phyloP scores from a whole-genome alignment of 805 yeast species.

The Spathaspora gorwiae region DNA sequence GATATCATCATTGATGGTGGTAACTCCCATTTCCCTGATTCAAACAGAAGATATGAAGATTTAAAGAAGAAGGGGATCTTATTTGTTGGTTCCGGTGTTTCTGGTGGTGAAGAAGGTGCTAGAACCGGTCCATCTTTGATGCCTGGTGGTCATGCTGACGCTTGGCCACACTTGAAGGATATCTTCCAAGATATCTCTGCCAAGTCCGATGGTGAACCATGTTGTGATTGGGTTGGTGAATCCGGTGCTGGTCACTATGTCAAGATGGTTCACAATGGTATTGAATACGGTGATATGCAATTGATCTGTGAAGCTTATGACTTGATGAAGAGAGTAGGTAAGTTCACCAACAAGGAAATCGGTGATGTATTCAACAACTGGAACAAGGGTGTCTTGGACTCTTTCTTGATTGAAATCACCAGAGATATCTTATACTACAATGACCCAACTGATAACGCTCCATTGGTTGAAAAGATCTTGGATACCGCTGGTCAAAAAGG shows the following conservation, averaged over 20 bases:
- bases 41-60: slow-evolving; percentile 94
- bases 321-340: slow-evolving; percentile 89
- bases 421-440: slow-evolving; percentile 88
- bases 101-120: slow-evolving; percentile 99
- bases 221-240: slow-evolving; percentile 99
- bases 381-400: slow-evolving; percentile 97
- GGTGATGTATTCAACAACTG: slow-evolving; percentile 87
- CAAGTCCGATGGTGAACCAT: slow-evolving; percentile 96
- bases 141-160: slow-evolving; percentile 99
- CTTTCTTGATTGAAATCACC: slow-evolving; percentile 94
- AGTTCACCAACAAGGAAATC: slow-evolving; percentile 85
- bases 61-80: slow-evolving; percentile 80
- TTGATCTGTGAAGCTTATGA: slow-evolving; percentile 97
- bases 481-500: slow-evolving; percentile 99
- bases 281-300: slow-evolving; percentile 99
- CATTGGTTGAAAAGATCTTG: slow-evolving; percentile 92
- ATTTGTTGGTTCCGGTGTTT: slow-evolving; percentile 98
- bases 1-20: slow-evolving; percentile 99
- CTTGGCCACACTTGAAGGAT: slow-evolving; percentile 97
- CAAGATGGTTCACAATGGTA: slow-evolving; percentile 99
- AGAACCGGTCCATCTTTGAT: slow-evolving; percentile 97
- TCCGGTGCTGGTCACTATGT: slow-evolving; percentile 99
- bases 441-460: slow-evolving; percentile 81
- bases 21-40: slow-evolving; percentile 98
- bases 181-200: slow-evolving; percentile 96